Conservation (phyloP, 2,329 filamentous ascomycete genomes). For the Xylaria sp. region DNA sequence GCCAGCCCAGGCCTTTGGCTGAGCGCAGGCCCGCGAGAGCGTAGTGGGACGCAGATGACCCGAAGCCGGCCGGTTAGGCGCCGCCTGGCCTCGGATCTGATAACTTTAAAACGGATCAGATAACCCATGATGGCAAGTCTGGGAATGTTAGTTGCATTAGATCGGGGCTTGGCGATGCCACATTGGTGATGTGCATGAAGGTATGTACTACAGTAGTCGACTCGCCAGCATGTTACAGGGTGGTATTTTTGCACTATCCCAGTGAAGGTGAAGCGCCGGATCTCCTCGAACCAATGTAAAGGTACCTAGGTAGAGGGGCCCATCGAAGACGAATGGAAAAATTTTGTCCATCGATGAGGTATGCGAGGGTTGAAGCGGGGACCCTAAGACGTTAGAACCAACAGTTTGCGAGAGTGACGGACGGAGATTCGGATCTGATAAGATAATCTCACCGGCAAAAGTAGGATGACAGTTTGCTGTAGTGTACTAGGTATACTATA, state of each 20-base stretch:
- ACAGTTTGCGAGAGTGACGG: constrained; percentile 1
- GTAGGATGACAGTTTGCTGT: not conserved
- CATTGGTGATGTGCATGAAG: not conserved
- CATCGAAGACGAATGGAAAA: constrained; percentile 13
- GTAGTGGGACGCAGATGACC: constrained; percentile 29
- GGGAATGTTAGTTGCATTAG: constrained; percentile 27
- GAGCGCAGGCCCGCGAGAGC: not conserved
- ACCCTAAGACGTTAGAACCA: not conserved
- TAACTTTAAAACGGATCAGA: constrained; percentile 49
- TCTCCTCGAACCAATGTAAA: constrained; percentile 2
- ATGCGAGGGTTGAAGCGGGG: constrained; percentile 1
- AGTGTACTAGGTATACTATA: no score
- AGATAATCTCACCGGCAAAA: constrained; percentile 30
- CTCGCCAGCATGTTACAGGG: constrained; percentile 2
- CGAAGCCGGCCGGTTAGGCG: constrained; percentile 39
- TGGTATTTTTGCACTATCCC: not conserved
- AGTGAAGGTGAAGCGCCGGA: constrained; percentile 15
- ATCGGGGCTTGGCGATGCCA: constrained; percentile 28
- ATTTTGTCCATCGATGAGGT: constrained; percentile 8
- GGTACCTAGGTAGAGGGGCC: not conserved
- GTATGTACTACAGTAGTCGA: no score
- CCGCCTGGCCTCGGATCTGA: constrained; percentile 45
- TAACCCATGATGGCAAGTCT: constrained; percentile 41
- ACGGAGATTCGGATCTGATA: constrained; percentile 39
- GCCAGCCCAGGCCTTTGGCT: constrained; percentile 5